Percentiles rank a stretch among this genome's conserved stretches.
phyloP scores from a whole-genome alignment of 805 yeast species.

The Saccharomycopsis schoenii region DNA sequence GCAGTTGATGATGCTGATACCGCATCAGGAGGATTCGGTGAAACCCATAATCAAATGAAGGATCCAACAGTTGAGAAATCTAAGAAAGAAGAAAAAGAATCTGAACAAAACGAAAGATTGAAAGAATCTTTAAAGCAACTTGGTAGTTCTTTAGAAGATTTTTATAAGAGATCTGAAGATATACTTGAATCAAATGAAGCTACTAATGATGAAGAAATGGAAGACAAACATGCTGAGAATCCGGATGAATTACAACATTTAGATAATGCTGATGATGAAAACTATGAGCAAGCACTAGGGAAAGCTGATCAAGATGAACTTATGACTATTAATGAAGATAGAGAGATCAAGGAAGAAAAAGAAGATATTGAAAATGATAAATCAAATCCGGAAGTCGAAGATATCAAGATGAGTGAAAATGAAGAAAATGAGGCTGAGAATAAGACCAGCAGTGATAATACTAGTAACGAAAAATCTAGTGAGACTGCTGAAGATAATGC shows the following conservation, averaged over 20 bases:
- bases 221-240: conserved; percentile 49
- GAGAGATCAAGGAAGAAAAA: conserved; percentile 69
- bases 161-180: conserved; percentile 82
- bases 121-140: conserved; percentile 74
- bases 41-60: conserved; percentile 6
- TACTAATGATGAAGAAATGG: conserved; percentile 29
- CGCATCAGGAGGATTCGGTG: conserved; percentile 11
- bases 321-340: conserved; percentile 67
- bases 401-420: conserved; percentile 23
- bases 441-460: conserved; percentile 21
- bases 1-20: conserved; percentile 38
- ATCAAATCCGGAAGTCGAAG: conserved; percentile 26
- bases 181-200: conserved; percentile 35
- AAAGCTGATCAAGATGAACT: conserved; percentile 74
- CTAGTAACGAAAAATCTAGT: conserved; percentile 22
- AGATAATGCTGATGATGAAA: conserved; percentile 66
- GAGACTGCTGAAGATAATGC: conserved; percentile 25
- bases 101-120: conserved; percentile 44
- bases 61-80: conserved; percentile 25
- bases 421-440: conserved; percentile 24
- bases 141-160: conserved; percentile 87
- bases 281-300: conserved; percentile 82
- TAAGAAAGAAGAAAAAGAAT: conserved; percentile 33
- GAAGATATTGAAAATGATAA: conserved; percentile 27
- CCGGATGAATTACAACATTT: conserved; percentile 84